Base-by-base conservation (phyloP, 2,329 filamentous ascomycete species). In the Colletotrichum simmondsii region DNA sequence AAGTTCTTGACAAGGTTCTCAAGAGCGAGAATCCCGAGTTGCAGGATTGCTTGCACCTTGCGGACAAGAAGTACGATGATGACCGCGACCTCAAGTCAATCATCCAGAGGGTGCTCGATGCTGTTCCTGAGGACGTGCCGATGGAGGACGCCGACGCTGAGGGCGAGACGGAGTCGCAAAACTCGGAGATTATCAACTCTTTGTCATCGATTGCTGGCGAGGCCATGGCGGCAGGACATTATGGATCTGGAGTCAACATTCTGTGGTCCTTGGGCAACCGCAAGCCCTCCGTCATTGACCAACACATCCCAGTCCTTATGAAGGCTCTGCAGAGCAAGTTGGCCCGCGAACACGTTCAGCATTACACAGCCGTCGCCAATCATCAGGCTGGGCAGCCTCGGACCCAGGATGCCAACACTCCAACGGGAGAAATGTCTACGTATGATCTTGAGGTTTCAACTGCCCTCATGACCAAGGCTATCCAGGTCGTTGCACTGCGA, bases 321-420 rank as follows among this genome's bases (percentile, higher is more conserved):
- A 98, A 98, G 82, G 95, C 94, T 0, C 89, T 99, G 77, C 96
- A 97, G 77, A 90, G 91, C 62, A 98, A 98, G 83, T 90, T 99
- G 76, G 95, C 95, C 0, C 93, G 97, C 77, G 97, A 99, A 75
- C 97, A 99, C 82, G 93, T 99, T 81, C 94, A 86, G 81, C 93
- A 92, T 77, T 95, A 93, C 77, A 88, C 90, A 35, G 86, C 88
- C 7, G 82, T 89, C 62, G 87, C 87, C 73, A 88, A 86, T 73
- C 86, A 91, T 77, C 84, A 86, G 78, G 81, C 84, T n/a, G 80
- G 78, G 24, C 37, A 59, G 5, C 63, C 71, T 59, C 84, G 84
- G 42, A 83, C 83, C 58, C 87, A 89, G 71, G 89, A 92, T 24
- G 88, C 91, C 19, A 88, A 85, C 74, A 86, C 87, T 32, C 86